These are phyloP conservation scores for Bothriochloa decipiens DNA, from an alignment of 176 grass and related monocot genomes.

Conservation along the genomic window DNA sequence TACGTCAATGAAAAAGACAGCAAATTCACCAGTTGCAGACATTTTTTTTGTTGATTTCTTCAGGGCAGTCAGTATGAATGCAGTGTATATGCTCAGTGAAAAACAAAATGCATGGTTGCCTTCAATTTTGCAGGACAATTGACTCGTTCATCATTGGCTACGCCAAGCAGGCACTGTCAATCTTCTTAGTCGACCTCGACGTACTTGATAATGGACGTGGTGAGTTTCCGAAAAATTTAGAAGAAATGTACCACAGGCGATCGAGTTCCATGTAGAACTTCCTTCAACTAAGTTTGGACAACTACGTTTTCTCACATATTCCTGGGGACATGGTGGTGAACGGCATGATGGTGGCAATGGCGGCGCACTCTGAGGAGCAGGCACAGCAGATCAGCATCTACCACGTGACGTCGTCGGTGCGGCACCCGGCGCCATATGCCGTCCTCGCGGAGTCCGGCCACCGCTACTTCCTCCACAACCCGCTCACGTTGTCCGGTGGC, in stretches of 20 bases:
- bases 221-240: no score
- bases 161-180: slow-evolving; percentile 47
- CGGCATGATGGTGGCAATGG: slow-evolving; percentile 57
- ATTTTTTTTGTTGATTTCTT: background rate
- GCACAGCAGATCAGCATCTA: slow-evolving; percentile 20
- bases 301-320: slow-evolving; percentile 41
- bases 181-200: slow-evolving; percentile 51
- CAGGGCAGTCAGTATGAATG: no score
- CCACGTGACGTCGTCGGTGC: slow-evolving; percentile 48
- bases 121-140: slow-evolving; percentile 50
- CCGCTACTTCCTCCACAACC: slow-evolving; percentile 44
- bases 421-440: slow-evolving; percentile 44
- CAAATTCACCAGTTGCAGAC: background rate
- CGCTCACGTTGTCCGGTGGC: no score
- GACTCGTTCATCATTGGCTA: slow-evolving; percentile 58
- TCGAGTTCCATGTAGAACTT: no score
- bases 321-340: slow-evolving; percentile 77
- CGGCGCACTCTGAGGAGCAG: slow-evolving; percentile 37
- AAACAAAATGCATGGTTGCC: background rate
- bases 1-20: background rate
- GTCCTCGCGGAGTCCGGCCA: slow-evolving; percentile 17
- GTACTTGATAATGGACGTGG: slow-evolving; percentile 60
- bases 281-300: no score
- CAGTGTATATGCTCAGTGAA: no score
- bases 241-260: no score